phyloP scores from a whole-genome alignment of 2,329 filamentous ascomycete species.

The Didymella exigua region DNA sequence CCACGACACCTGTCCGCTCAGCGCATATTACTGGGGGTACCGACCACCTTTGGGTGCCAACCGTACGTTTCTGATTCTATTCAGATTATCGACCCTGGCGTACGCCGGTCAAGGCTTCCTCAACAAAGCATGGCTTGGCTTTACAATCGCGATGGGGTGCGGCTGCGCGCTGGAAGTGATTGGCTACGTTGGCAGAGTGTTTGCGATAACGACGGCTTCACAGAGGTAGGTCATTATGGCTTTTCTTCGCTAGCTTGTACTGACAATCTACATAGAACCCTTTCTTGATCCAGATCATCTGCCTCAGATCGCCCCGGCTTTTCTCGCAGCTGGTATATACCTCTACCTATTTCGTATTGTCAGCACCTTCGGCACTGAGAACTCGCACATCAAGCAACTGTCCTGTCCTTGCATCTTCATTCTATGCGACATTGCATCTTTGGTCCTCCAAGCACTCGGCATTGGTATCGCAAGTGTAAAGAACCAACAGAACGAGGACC shows the following conservation, averaged over 20 bases:
- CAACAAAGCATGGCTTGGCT: slow-evolving; percentile 50
- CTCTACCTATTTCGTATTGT: slow-evolving; percentile 60
- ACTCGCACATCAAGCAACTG: slow-evolving; percentile 52
- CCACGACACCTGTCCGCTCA: slow-evolving; percentile 12
- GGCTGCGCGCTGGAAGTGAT: slow-evolving; percentile 65
- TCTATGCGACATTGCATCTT: slow-evolving; percentile 54
- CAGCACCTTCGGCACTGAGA: slow-evolving; percentile 46
- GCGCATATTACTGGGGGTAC: slow-evolving; percentile 52
- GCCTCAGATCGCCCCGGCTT: slow-evolving; percentile 61
- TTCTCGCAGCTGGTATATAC: slow-evolving; percentile 69
- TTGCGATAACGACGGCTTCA: slow-evolving; percentile 65
- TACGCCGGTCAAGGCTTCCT: slow-evolving; percentile 48
- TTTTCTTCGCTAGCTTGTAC: not conserved
- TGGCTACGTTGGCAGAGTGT: slow-evolving; percentile 66
- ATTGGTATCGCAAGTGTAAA: slow-evolving; percentile 50
- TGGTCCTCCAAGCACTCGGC: slow-evolving; percentile 53
- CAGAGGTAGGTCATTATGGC: slow-evolving; percentile 31
- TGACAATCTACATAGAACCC: slow-evolving; percentile 49
- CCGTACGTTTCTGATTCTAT: slow-evolving; percentile 51
- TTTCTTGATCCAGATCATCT: slow-evolving; percentile 71
- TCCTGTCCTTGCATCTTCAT: slow-evolving; percentile 60
- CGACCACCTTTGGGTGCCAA: slow-evolving; percentile 52
- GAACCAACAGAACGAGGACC: slow-evolving; percentile 36
- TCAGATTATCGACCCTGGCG: slow-evolving; percentile 48
- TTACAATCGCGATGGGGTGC: slow-evolving; percentile 57